Percentiles rank a stretch among this genome's conserved stretches.
Conservation (phyloP, 208 protist genomes). For the Trypanosoma scelopori region DNA sequence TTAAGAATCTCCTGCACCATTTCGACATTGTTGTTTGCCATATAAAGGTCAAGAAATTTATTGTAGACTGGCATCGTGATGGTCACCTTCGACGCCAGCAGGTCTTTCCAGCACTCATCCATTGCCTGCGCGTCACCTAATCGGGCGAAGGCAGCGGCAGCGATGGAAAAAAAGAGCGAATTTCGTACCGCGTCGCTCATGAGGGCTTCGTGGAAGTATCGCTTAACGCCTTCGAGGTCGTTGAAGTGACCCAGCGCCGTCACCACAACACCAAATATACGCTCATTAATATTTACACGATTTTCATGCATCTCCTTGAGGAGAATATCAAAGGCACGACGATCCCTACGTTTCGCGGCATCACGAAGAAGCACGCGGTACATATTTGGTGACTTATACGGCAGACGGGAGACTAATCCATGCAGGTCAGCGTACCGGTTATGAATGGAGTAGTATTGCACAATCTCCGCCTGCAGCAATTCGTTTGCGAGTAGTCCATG, state of each 20-base stretch:
- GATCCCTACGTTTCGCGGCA: constrained; percentile 58
- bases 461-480: constrained; percentile 75
- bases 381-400: constrained; percentile 63
- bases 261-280: constrained; percentile 76
- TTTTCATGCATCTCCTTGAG: constrained; percentile 48
- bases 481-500: constrained; percentile 67
- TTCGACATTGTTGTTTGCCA: constrained; percentile 74
- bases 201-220: constrained; percentile 59
- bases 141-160: constrained; percentile 64
- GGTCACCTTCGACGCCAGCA: constrained; percentile 68
- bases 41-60: constrained; percentile 88
- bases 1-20: constrained; percentile 89
- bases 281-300: constrained; percentile 66
- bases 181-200: constrained; percentile 44
- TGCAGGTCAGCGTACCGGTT: constrained; percentile 51
- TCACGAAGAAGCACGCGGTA: constrained; percentile 79
- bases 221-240: constrained; percentile 61
- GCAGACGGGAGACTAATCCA: constrained; percentile 61
- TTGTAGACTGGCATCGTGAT: constrained; percentile 91
- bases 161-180: constrained; percentile 81
- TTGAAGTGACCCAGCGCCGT: constrained; percentile 62
- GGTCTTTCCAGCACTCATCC: constrained; percentile 77
- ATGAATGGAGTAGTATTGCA: constrained; percentile 63
- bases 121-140: constrained; percentile 55
- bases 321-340: constrained; percentile 48